These are phyloP conservation scores for Fusarium xyrophilum DNA, from an alignment of 2,329 filamentous ascomycete genomes.

Conservation along the genomic window DNA sequence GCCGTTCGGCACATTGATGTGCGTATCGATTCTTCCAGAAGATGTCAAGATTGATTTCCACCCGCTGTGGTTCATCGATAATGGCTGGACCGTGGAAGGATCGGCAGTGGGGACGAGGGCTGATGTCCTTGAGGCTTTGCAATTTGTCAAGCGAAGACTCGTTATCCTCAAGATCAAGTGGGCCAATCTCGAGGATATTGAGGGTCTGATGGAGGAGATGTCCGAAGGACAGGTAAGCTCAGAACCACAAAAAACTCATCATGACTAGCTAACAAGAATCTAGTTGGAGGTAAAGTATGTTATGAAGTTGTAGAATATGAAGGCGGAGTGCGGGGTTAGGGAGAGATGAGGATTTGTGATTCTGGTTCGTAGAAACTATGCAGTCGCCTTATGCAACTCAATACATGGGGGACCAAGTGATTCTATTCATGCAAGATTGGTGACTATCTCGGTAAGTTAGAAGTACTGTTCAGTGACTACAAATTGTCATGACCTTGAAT, in stretches of 20 bases:
- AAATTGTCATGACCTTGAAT: not conserved
- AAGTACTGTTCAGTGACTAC: accelerated
- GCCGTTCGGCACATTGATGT: conserved; percentile 50
- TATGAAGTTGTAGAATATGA: conserved; percentile 2
- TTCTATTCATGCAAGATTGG: accelerated
- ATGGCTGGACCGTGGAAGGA: conserved; percentile 46
- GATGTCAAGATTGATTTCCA: conserved; percentile 42
- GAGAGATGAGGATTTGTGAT: not conserved
- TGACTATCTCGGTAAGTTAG: accelerated
- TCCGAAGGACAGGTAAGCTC: conserved; percentile 23
- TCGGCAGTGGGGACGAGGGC: conserved; percentile 48
- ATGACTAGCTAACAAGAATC: accelerated
- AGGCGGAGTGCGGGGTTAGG: accelerated
- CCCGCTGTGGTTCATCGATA: conserved; percentile 47
- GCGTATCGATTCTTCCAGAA: conserved; percentile 47
- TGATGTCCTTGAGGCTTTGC: conserved; percentile 51
- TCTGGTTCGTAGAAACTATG: not conserved
- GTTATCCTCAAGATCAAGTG: conserved; percentile 28
- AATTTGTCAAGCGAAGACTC: conserved; percentile 44
- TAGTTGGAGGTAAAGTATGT: conserved; percentile 32
- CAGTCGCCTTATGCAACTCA: too few relatives aligned
- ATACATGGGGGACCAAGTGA: accelerated
- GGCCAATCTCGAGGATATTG: conserved; percentile 22
- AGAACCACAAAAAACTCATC: accelerated
- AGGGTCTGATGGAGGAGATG: conserved; percentile 25